Base-by-base conservation (phyloP, 2,329 filamentous ascomycete species). In the Nannizziopsis barbatae region DNA sequence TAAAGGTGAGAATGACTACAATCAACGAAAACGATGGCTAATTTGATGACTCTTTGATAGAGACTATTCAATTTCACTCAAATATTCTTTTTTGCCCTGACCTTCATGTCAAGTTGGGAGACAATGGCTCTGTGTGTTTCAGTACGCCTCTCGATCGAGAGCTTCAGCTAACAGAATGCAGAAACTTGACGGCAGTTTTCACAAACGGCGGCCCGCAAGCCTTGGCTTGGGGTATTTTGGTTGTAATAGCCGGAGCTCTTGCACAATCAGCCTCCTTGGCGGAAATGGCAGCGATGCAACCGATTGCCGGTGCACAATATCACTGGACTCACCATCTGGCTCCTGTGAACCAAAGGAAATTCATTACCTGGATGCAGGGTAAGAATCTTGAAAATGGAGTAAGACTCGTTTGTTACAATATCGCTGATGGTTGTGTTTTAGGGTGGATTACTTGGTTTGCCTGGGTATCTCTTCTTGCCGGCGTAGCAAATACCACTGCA, bases 401-500 rank as follows among this genome's bases (percentile, higher is more conserved):
- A n/a, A n/a, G 11, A 41, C 18, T n/a, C 12, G 27, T 9, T n/a
- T 2, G 11, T 31, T n/a, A 31, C 7, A 20, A n/a, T n/a, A 17
- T 30, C 20, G n/a, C 20, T 11, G 57, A 57, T 56, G 56, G 57
- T 50, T 52, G 56, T 35, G 20, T 18, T 37, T 10, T 32, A 22
- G 66, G 65, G 3, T 70, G 66, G 67, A 56, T 68, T 6, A 70
- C 67, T 1, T 70, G 66, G 65, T 63, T 67, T 40, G 65, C 61
- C 31, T 70, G 68, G 61, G 58, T 69, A 9, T 61, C 62, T 2
- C 55, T 61, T 7, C 57, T 65, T 2, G 60, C 63, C 1, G 60
- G 60, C n/a, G 58, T 61, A 12, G 58, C 62, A 14, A 68, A 65
- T 51, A 58, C 56, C 2, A 64, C 62, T 1, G 60, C 62, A 1